Evolutionary conservation across 441 rosid species (phyloP), one percentile per base, ranked within the genome.

Genomic region (Adansonia gregorii): DNA sequence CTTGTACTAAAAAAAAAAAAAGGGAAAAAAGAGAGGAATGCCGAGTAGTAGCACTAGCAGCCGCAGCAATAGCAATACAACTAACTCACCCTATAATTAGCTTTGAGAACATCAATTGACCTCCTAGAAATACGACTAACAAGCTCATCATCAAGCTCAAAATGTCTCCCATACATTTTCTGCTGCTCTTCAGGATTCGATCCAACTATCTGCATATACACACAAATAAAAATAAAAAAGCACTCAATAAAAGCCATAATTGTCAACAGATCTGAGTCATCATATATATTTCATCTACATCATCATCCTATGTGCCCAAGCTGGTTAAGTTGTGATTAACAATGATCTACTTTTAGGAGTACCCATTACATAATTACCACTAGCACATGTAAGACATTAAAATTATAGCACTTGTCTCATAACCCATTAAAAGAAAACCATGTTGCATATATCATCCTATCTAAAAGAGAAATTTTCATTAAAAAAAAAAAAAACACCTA

Each of bases 131-230:
- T 87, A 79, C 86, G 98, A 82, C 99, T 96, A 77, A 94, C 97
- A 73, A 94, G 97, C 83, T 91, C 89, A 83, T 97, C 98, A 6
- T 91, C 94, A 69, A 80, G 55, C 68, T 96, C 98, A 82, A 96
- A 94, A 79, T 96, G 99, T 83, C 98, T 90, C 39, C 98, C 98
- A 81, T 68, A 91, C 97, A 92, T 94, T 80, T 94, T 96, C 81
- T 96, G 98, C 78, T 90, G 94, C 83, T 93, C 98, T 82, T 96
- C 98, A 2, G 96, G 69, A 79, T 88, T 96, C 64, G 87, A 80
- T 65, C 91, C 95, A 75, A 84, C 84, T 52, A 96, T 94, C 99
- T 96, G 86, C 76, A 35, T 35, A 61, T 67, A 58, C 6, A 54
- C 39, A 22, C 39, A 35, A 35, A 35, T 35, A 35, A 35, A 35